Base-by-base conservation (phyloP, 768 basidiomycete species). In the Leccinum olivaceopallidum region DNA sequence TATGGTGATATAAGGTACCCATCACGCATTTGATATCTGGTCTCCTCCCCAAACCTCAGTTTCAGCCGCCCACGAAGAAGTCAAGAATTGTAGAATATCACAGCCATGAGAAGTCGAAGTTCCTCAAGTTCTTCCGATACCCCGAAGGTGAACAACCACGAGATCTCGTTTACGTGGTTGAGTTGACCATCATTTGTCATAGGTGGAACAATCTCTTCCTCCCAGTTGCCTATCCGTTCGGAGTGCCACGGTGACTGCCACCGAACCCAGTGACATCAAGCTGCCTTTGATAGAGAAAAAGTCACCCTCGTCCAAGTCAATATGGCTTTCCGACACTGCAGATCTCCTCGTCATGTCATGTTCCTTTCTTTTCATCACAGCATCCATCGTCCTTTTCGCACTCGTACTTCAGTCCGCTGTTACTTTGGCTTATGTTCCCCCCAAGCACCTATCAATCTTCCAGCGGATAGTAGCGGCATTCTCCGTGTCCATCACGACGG, bases 391-490 rank as follows among this genome's bases (percentile, higher is more conserved):
- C 48, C 7, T 57, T 8, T 47, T 64, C 20, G 34, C 36, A 22
- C 53, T 67, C 7, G 18, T 65, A 48, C 59, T 67, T 4, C 20
- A 42, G n/a, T 51, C 18, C 4, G 7, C 26, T 22, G 22, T 20
- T 0, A 2, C 0, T 5, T n/a, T 0, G 48, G 0, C 5, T 6
- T 5, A n/a, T 20, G 6, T 44, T 4, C 42, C 60, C 8, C 5
- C 6, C 50, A 13, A 18, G 2, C 8, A 26, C 26, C 9, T 61
- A 20, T 61, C 60, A 6, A 49, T 52, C 51, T 53, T 65, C 5
- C 67, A 65, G 13, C 53, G 60, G 32, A 20, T 13, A 12, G 48
- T 63, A 37, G 58, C 65, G 12, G 22, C 68, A 6, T 60, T 69
- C 8, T 60, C 65, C 2, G 18, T 55, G 2, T 28, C 59, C 10